These are phyloP conservation scores for Phytopythium cucurbitacearum DNA, from an alignment of 352 stramenopile genomes.

Conservation along the genomic window DNA sequence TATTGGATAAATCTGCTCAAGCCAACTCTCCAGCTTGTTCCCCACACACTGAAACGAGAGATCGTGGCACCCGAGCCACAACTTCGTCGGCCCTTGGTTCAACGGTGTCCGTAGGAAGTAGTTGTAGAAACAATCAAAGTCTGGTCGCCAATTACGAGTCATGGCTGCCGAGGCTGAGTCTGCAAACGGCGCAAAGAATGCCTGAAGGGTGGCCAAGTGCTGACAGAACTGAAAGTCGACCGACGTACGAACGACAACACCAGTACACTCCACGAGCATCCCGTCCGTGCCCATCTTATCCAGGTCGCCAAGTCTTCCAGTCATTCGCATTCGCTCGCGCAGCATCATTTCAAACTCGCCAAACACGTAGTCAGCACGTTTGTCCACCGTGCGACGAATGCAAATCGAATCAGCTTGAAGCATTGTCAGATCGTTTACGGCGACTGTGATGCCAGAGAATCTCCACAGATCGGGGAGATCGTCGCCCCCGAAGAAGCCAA, in stretches of 20 bases:
- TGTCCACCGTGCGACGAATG: conserved; percentile 49
- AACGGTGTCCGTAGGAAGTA: conserved; percentile 51
- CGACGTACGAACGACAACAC: conserved; percentile 28
- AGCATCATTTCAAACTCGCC: conserved; percentile 71
- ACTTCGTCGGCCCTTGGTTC: conserved; percentile 18
- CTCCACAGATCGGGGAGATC: conserved; percentile 72
- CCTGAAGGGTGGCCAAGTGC: conserved; percentile 20
- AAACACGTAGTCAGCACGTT: conserved; percentile 50
- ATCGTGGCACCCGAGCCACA: conserved; percentile 52
- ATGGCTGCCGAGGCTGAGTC: conserved; percentile 17
- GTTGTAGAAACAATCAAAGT: conserved; percentile 53
- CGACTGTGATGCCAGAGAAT: conserved; percentile 44
- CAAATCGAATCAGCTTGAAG: conserved; percentile 25
- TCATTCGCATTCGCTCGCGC: conserved; percentile 23
- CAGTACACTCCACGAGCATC: conserved; percentile 52
- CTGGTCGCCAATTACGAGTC: conserved; percentile 47
- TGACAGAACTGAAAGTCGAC: conserved; percentile 30
- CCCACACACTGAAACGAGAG: conserved; percentile 43
- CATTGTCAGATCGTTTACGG: conserved; percentile 39
- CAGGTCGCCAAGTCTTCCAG: not conserved
- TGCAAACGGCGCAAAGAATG: conserved; percentile 25
- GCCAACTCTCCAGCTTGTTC: conserved; percentile 55
- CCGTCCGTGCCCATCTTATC: conserved; percentile 29
- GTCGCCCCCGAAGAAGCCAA: conserved; percentile 56
- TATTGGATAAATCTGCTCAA: conserved; percentile 61